Conservation (phyloP, 2,329 filamentous ascomycete species). For the Xylaria sp. region DNA sequence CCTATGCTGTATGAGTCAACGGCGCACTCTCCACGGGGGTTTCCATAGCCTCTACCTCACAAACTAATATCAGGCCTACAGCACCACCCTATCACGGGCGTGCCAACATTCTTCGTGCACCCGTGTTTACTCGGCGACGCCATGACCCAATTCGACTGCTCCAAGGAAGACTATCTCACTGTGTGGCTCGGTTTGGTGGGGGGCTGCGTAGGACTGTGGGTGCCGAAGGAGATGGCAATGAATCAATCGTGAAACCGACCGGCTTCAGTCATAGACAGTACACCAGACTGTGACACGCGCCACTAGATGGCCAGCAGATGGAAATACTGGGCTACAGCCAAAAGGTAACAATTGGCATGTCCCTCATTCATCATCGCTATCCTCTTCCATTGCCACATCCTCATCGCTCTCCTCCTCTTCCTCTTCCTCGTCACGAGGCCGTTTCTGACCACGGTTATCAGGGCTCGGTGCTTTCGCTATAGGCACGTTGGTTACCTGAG, state of each 20-base stretch:
- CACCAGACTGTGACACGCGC: conserved; percentile 2
- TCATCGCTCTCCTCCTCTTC: conserved; percentile 71
- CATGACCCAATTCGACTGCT: conserved; percentile 72
- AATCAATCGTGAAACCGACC: conserved; percentile 20
- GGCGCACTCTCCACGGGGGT: conserved; percentile 50
- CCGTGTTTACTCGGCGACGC: conserved; percentile 89
- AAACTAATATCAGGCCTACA: conserved; percentile 54
- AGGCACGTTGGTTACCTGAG: conserved; percentile 56
- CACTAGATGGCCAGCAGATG: conserved; percentile 12
- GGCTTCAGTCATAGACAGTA: conserved; percentile 2
- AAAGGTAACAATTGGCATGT: conserved; percentile 20
- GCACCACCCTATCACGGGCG: conserved; percentile 83
- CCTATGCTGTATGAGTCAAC: conserved; percentile 49
- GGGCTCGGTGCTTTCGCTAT: conserved; percentile 63
- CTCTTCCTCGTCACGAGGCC: conserved; percentile 74
- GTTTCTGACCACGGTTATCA: conserved; percentile 73
- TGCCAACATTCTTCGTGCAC: conserved; percentile 89
- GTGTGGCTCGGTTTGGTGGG: conserved; percentile 92
- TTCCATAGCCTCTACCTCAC: conserved; percentile 54
- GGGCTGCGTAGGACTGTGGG: conserved; percentile 78
- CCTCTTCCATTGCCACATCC: conserved; percentile 59
- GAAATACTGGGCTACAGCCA: background rate
- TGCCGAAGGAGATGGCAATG: conserved; percentile 74
- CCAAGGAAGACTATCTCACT: conserved; percentile 78
- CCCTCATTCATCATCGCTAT: conserved; percentile 37